These are phyloP conservation scores for Zostera marina DNA, from an alignment of 116 monocot genomes.

Conservation along the genomic window DNA sequence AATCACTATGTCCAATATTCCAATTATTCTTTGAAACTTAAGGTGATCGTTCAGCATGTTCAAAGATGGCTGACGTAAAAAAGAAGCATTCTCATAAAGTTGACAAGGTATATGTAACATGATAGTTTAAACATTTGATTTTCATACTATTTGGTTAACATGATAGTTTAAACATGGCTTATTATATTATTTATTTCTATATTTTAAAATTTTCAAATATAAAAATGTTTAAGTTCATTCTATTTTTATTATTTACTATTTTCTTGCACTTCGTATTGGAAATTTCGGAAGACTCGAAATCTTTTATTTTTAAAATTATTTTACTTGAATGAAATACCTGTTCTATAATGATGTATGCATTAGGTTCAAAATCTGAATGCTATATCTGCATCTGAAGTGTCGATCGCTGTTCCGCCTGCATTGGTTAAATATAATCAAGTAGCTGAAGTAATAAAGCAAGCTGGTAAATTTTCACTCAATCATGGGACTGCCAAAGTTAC, in stretches of 20 bases:
- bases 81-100: constrained; percentile 4
- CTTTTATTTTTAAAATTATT: background rate
- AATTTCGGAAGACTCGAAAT: background rate
- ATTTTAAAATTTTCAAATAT: background rate
- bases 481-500: background rate
- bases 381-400: background rate
- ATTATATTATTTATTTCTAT: background rate
- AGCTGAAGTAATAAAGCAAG: background rate
- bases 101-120: constrained; percentile 10
- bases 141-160: background rate
- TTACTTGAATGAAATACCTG: background rate
- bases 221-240: background rate
- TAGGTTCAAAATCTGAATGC: background rate
- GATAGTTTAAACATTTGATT: background rate
- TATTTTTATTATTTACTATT: background rate
- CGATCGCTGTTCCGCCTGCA: background rate
- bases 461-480: background rate
- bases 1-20: constrained; percentile 1
- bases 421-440: background rate
- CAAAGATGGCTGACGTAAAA: constrained; percentile 6
- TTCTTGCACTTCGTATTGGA: too few relatives aligned
- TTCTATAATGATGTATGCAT: background rate
- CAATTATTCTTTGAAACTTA: constrained; percentile 3
- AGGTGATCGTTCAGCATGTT: constrained; percentile 14
- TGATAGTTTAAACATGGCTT: too few relatives aligned